Percentiles rank a stretch among this genome's conserved stretches.
These are phyloP conservation scores for Neurospora terricola DNA, from an alignment of 495 filamentous ascomycete species.

Conservation along the genomic window DNA sequence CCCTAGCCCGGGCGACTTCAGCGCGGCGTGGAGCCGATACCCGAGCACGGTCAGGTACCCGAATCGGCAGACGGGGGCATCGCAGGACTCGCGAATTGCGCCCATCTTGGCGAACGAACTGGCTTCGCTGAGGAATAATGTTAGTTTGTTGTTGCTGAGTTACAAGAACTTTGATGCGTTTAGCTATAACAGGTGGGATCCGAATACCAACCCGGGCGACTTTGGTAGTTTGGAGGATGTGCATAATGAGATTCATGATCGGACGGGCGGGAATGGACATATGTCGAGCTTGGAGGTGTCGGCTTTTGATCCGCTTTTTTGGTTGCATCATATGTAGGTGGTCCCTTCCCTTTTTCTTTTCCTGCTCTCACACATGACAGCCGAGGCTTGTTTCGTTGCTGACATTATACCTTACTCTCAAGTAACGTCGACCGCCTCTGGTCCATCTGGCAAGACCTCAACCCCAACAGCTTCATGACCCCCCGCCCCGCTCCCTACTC, in stretches of 20 bases:
- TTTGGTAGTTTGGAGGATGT: conserved; percentile 51
- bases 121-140: conserved; percentile 30
- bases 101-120: conserved; percentile 35
- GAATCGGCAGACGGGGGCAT: conserved; percentile 5
- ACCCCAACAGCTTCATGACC: conserved; percentile 47
- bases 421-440: conserved; percentile 52
- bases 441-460: conserved; percentile 61
- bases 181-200: conserved; percentile 46
- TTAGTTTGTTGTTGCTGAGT: conserved; percentile 47
- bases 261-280: conserved; percentile 45
- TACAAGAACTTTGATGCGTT: conserved; percentile 46
- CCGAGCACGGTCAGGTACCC: conserved; percentile 18
- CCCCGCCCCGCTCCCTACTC: conserved; percentile 36
- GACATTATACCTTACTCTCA: neutral
- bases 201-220: conserved; percentile 20
- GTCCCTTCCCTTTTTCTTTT: too few relatives aligned
- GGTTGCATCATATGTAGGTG: conserved; percentile 50
- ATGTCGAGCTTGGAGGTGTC: conserved; percentile 54
- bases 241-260: conserved; percentile 56
- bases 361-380: neutral
- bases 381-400: neutral
- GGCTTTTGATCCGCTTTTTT: conserved; percentile 65
- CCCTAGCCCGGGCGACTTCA: conserved; percentile 13
- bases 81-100: conserved; percentile 35
- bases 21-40: conserved; percentile 16